A percentile compares a stretch with the other conserved stretches of the same genome.
These are phyloP conservation scores for Wickerhamomyces alni DNA, from an alignment of 805 yeast species.

Conservation along the genomic window DNA sequence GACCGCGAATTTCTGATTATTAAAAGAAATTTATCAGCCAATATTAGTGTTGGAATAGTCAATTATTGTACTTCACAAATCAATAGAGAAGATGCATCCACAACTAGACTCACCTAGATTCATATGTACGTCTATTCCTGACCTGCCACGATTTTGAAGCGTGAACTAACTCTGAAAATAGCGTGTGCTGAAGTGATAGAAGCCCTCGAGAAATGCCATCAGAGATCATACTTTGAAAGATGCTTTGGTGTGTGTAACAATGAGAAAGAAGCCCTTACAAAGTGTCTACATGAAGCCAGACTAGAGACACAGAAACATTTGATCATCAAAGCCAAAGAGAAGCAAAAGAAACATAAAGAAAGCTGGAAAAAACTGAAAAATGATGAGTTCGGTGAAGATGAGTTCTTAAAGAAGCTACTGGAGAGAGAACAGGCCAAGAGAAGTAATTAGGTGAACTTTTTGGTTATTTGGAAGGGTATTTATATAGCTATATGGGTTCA, in stretches of 20 bases:
- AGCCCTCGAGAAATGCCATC: slow-evolving; percentile 87
- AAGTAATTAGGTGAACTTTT: slow-evolving; percentile 13
- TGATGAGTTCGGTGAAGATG: slow-evolving; percentile 75
- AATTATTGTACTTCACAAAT: too few relatives aligned
- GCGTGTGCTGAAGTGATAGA: slow-evolving; percentile 79
- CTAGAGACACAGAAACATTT: slow-evolving; percentile 52
- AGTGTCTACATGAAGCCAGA: slow-evolving; percentile 79
- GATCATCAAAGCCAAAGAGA: slow-evolving; percentile 45
- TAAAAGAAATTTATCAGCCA: not conserved
- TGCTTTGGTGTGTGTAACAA: slow-evolving; percentile 82
- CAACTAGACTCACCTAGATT: slow-evolving; percentile 45
- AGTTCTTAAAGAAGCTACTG: slow-evolving; percentile 57
- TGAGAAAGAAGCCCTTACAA: slow-evolving; percentile 69
- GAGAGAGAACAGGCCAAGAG: slow-evolving; percentile 43
- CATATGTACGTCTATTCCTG: slow-evolving; percentile 37
- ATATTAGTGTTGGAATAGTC: too few relatives aligned
- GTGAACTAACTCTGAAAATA: slow-evolving; percentile 10
- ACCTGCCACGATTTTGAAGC: too few relatives aligned
- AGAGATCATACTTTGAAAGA: slow-evolving; percentile 56
- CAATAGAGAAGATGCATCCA: slow-evolving; percentile 48
- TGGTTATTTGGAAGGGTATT: too few relatives aligned
- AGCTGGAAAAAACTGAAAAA: slow-evolving; percentile 62
- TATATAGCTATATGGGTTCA: too few relatives aligned
- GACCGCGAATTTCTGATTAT: too few relatives aligned
- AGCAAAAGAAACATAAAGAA: slow-evolving; percentile 46